Evolutionary conservation across 371 early-diverging fungal species (phyloP), one percentile per base, ranked within the genome.

Genomic region (Capillidium heterosporum): DNA sequence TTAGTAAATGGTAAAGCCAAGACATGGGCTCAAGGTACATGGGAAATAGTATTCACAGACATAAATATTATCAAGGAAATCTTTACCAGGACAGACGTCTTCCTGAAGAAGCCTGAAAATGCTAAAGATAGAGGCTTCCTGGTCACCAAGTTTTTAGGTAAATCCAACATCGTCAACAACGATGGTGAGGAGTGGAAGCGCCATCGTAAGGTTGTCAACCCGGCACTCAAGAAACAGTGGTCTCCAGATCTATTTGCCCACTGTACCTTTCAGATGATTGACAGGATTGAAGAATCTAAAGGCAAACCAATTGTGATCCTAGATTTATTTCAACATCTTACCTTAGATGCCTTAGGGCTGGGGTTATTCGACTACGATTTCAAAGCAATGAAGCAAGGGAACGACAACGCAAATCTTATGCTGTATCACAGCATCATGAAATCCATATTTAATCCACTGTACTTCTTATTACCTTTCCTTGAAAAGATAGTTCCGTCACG

Each of bases 201-300:
- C 8, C 64, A 67, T 28, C 58, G 67, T 41, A 50, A 62, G 59
- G 47, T 64, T 39, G 64, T 65, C 8, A 73, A 68, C 26, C 47
- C 55, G n/a, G 32, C 32, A 13, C 42, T 54, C 27, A 13, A 54
- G 13, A 13, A 43, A 28, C 23, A 40, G 3, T 51, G 13, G 8
- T 10, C 13, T 8, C n/a, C 35, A 39, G 51, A 31, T 15, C 35
- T 19, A 3, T 54, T 54, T 54, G 55, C 27, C 29, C 27, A 50
- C 11, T 50, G 27, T 15, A 21, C 32, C 13, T 8, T 10, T 15
- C 10, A 50, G 7, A 11, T 50, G 19, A 50, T 24, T 23, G 51
- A 29, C 8, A 7, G 8, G 32, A 50, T 50, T 31, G 13, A 32
- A 50, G 21, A 24, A 28, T 15, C 19, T 23, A 13, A 28, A 8